phyloP scores from a whole-genome alignment of 176 grass and related monocot genomes.

The Musa itinerans region DNA sequence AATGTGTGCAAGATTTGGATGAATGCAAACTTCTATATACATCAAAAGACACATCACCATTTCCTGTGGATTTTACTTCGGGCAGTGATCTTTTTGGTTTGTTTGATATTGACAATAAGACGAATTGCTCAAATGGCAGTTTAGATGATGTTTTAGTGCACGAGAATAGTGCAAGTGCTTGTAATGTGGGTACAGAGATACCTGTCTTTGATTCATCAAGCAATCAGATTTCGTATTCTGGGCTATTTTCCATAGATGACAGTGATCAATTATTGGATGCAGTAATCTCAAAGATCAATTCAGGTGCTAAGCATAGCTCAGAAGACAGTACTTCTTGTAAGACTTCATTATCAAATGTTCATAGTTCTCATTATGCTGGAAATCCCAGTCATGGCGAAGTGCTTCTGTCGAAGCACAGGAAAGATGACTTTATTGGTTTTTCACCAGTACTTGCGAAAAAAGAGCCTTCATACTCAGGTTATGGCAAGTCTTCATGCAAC shows the following conservation, averaged over 20 bases:
- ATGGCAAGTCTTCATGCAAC: conserved; percentile 34
- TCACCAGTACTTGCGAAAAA: conserved; percentile 31
- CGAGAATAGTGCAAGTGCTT: conserved; percentile 28
- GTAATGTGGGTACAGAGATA: conserved; percentile 31
- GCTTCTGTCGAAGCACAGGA: conserved; percentile 23
- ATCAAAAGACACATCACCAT: conserved; percentile 15
- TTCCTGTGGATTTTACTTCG: conserved; percentile 32
- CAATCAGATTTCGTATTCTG: conserved; percentile 30
- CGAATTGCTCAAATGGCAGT: conserved; percentile 27
- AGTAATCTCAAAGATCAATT: conserved; percentile 53
- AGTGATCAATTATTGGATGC: conserved; percentile 58
- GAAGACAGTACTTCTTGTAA: conserved; percentile 50
- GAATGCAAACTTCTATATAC: conserved; percentile 10
- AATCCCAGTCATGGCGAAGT: not conserved
- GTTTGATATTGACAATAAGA: conserved; percentile 33
- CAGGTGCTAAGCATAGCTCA: conserved; percentile 35
- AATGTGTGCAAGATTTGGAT: conserved; percentile 24
- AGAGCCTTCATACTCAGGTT: conserved; percentile 30
- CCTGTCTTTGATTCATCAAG: conserved; percentile 40
- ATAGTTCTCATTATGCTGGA: conserved; percentile 27
- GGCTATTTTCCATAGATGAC: conserved; percentile 42
- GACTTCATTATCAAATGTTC: conserved; percentile 42
- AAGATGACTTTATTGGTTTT: conserved; percentile 23
- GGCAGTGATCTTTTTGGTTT: conserved; percentile 62
- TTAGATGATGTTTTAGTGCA: conserved; percentile 27